Percentiles rank a stretch among this genome's conserved stretches.
These are phyloP conservation scores for Hordeum pubiflorum DNA, from an alignment of 202 grass and related monocot genomes.

Conservation along the genomic window DNA sequence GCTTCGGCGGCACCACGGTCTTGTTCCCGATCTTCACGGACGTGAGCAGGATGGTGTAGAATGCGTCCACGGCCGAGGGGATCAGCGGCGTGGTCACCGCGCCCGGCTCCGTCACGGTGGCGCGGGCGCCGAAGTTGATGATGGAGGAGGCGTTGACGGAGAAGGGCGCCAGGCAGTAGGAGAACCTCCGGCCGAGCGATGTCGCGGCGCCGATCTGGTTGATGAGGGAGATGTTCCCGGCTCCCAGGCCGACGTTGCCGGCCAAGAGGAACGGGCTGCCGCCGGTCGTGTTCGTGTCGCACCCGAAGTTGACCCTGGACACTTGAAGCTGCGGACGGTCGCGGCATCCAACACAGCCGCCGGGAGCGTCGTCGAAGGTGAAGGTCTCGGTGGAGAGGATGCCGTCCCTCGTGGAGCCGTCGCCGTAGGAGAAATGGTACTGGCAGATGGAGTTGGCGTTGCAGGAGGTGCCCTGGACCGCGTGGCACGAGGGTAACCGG, in stretches of 20 bases:
- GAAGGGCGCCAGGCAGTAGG: constrained; percentile 54
- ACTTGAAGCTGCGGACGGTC: neutral
- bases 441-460: constrained; percentile 18
- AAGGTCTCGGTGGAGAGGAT: constrained; percentile 51
- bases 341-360: neutral
- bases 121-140: constrained; percentile 47
- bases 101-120: constrained; percentile 24
- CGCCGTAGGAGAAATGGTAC: constrained; percentile 43
- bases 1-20: neutral
- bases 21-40: constrained; percentile 20
- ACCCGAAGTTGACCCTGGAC: constrained; percentile 32
- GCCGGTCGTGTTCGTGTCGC: constrained; percentile 26
- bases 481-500: constrained; percentile 17
- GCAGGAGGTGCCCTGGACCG: constrained; percentile 20
- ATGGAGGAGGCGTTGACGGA: constrained; percentile 20
- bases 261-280: neutral
- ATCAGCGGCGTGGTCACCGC: constrained; percentile 26
- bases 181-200: constrained; percentile 38
- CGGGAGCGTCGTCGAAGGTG: constrained; percentile 22
- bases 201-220: constrained; percentile 34
- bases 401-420: constrained; percentile 33
- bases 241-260: neutral
- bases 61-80: neutral
- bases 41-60: constrained; percentile 38
- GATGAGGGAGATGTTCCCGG: constrained; percentile 50